Evolutionary conservation across 169 alveolate species (phyloP).

Genomic region (Ichthyophthirius multifiliis): DNA sequence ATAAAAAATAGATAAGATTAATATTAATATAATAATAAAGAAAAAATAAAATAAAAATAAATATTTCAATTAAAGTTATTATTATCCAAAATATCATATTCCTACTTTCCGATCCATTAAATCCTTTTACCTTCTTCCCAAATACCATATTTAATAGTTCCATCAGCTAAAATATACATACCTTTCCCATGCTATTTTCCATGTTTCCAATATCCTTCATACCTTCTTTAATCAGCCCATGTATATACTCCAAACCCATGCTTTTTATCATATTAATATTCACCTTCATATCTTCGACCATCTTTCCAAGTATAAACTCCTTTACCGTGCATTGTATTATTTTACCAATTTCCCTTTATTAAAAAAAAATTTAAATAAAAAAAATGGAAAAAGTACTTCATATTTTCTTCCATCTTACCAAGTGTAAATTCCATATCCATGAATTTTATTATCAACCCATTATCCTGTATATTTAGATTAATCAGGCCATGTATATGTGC

Average conservation of each 20-base stretch:
- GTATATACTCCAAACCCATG: constrained; percentile 68
- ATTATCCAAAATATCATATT: too few relatives aligned
- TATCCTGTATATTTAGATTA: constrained; percentile 24
- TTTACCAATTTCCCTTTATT: constrained; percentile 24
- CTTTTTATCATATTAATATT: constrained; percentile 59
- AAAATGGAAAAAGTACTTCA: not conserved
- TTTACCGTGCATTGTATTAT: constrained; percentile 56
- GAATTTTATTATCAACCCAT: constrained; percentile 20
- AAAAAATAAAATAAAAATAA: too few relatives aligned
- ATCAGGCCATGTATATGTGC: constrained; percentile 32
- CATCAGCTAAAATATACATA: constrained; percentile 24
- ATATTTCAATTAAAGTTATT: too few relatives aligned
- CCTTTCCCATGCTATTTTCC: constrained; percentile 70
- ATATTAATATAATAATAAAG: too few relatives aligned
- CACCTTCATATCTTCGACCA: constrained; percentile 61
- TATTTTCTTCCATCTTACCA: constrained; percentile 42
- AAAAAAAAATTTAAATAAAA: not conserved
- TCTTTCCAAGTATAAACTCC: constrained; percentile 58
- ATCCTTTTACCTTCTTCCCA: constrained; percentile 48
- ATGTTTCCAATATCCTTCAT: constrained; percentile 62
- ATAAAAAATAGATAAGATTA: too few relatives aligned
- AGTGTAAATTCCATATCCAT: constrained; percentile 38
- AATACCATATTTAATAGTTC: constrained; percentile 12
- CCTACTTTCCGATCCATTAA: constrained; percentile 39
- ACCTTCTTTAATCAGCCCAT: constrained; percentile 64